Percentiles rank a stretch among this genome's conserved stretches.
Conservation (phyloP, 1,139 yeast species). For the Kodamaea arcana region DNA sequence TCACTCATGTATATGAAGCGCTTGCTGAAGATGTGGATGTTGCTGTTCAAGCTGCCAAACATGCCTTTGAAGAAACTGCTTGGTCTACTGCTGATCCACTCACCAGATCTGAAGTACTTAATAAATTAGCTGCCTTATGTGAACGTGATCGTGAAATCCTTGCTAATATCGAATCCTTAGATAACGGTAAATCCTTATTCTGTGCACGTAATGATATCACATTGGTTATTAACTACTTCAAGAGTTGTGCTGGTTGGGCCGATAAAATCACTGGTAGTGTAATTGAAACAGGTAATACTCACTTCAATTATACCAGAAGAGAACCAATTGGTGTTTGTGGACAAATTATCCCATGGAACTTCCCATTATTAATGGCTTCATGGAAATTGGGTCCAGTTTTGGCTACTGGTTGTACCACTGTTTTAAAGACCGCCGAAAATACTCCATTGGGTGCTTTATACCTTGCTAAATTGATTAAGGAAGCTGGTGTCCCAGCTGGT, state of each 20-base stretch:
- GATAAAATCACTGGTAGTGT: conserved; percentile 23
- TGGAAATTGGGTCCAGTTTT: conserved; percentile 36
- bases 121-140: conserved; percentile 16
- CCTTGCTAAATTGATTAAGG: conserved; percentile 26
- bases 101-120: conserved; percentile 9
- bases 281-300: conserved; percentile 21
- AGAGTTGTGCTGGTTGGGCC: conserved; percentile 26
- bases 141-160: conserved; percentile 16
- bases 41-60: conserved; percentile 16
- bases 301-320: conserved; percentile 25
- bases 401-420: conserved; percentile 32
- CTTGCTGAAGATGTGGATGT: conserved; percentile 14
- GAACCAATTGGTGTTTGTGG: conserved; percentile 38
- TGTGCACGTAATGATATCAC: conserved; percentile 16
- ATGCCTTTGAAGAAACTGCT: conserved; percentile 16
- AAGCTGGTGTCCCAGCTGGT: conserved; percentile 31
- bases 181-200: conserved; percentile 17
- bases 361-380: conserved; percentile 33
- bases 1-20: conserved; percentile 16
- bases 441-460: conserved; percentile 34
- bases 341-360: conserved; percentile 38
- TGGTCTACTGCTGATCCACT: conserved; percentile 39
- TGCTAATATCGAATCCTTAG: conserved; percentile 17
- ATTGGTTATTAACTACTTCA: conserved; percentile 17
- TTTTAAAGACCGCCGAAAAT: conserved; percentile 32